These are phyloP conservation scores for Corchorus olitorius DNA, from an alignment of 345 rosid species.

Conservation along the genomic window DNA sequence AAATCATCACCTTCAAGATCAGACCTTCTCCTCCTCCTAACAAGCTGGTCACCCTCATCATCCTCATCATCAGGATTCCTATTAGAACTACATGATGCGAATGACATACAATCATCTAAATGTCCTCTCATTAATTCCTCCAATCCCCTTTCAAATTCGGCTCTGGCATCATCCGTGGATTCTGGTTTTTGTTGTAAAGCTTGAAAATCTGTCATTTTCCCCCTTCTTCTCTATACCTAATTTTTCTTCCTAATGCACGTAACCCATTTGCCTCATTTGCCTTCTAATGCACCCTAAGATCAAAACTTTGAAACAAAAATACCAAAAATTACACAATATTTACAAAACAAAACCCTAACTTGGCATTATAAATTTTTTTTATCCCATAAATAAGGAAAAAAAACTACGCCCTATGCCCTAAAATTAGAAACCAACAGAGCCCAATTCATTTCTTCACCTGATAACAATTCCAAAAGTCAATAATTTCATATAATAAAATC, in stretches of 20 bases:
- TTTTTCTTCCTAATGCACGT: neutral
- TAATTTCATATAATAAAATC: neutral
- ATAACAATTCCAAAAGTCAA: constrained; percentile 18
- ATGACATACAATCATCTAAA: constrained; percentile 84
- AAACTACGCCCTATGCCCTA: constrained; percentile 9
- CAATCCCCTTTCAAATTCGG: constrained; percentile 71
- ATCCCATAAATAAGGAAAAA: constrained; percentile 1
- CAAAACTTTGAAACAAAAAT: neutral
- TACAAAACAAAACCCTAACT: constrained; percentile 24
- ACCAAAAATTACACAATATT: neutral
- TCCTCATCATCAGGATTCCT: constrained; percentile 70
- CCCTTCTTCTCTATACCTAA: constrained; percentile 17
- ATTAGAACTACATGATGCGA: constrained; percentile 80
- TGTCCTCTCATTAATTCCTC: constrained; percentile 94
- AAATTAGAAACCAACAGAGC: constrained; percentile 14
- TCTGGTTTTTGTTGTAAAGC: constrained; percentile 77
- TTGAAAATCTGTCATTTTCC: constrained; percentile 79
- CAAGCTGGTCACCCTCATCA: constrained; percentile 76
- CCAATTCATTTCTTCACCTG: constrained; percentile 41
- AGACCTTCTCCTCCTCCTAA: constrained; percentile 86
- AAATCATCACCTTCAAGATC: constrained; percentile 84
- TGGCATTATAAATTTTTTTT: neutral
- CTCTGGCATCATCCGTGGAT: constrained; percentile 54
- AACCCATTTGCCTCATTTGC: constrained; percentile 9
- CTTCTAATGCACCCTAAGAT: constrained; percentile 8